Base-by-base conservation (phyloP, 345 rosid genomes). In the Eucalyptus paniculata region DNA sequence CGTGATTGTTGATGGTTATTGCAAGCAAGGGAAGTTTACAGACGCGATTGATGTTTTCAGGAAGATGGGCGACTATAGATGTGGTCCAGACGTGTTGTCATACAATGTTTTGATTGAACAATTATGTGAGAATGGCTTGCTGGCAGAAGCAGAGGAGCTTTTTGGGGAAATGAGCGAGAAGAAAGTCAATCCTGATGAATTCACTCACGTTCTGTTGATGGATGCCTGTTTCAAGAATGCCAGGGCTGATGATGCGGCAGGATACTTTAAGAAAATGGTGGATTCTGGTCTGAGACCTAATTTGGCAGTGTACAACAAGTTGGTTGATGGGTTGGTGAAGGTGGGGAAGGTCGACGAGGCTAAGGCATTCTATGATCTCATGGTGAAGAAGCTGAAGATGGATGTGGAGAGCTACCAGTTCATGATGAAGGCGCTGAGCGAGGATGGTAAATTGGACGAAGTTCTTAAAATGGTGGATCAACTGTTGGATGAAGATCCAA, bases 341-440 rank as follows among this genome's bases (percentile, higher is more conserved):
- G 91, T 86, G 15, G 97, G 96, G 88, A 97, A 93, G 93, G 90
- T 96, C 86, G 95, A 96, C 12, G 95, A 96, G 91, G 99, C 97
- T 6, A 97, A 94, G 90, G 94, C 94, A 0, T 95, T 96, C 87
- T 97, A 92, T 44, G 95, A 96, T 91, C 89, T 94, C 91, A 97
- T 97, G 99, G 95, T 94, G 91, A 95, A 90, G 93, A 97, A 96
- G 93, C 95, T 97, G 88, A 97, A 94, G 94, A 95, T 96, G 98
- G 96, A 97, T 32, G 94, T 93, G 62, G 94, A 89, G 4, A 95
- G 95, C 94, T 97, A 94, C 91, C 93, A 93, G 92, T 97, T 94
- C 91, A 97, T 97, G 90, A 94, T 95, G 94, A 93, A 90, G 93
- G 91, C 94, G 5, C 92, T 97, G 81, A 94, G 96, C 26, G 95